Conservation (phyloP, 768 basidiomycete genomes). For the Russula sp. region DNA sequence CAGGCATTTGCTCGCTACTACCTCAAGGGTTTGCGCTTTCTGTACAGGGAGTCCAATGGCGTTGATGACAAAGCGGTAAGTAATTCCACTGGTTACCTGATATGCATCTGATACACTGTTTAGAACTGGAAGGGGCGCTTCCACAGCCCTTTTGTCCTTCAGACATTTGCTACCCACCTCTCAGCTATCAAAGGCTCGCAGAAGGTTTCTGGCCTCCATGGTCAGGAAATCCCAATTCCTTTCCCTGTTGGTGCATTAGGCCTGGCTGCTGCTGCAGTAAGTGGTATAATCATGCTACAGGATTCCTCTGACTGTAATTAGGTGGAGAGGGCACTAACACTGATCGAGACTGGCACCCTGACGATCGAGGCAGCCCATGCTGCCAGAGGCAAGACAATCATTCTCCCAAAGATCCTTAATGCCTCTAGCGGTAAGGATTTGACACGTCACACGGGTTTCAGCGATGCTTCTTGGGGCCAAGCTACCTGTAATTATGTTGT, state of each 20-base stretch:
- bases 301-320: no score
- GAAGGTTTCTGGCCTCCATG: background rate
- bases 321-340: background rate
- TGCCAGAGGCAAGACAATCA: no score
- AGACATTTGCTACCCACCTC: background rate
- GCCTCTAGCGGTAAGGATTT: no score
- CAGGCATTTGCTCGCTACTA: background rate
- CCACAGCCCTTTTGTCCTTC: background rate
- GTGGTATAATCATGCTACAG: no score
- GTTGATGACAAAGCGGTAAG: background rate
- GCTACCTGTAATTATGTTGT: no score
- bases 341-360: no score
- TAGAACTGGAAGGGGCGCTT: conserved; percentile 4
- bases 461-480: background rate
- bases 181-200: no score
- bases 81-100: background rate
- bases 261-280: background rate
- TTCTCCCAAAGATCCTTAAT: no score
- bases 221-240: no score
- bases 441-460: background rate
- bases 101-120: background rate
- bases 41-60: background rate
- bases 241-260: background rate
- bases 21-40: background rate
- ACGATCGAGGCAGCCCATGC: no score